Conservation (phyloP, 169 alveolate species). For the Plasmodium sp. region DNA sequence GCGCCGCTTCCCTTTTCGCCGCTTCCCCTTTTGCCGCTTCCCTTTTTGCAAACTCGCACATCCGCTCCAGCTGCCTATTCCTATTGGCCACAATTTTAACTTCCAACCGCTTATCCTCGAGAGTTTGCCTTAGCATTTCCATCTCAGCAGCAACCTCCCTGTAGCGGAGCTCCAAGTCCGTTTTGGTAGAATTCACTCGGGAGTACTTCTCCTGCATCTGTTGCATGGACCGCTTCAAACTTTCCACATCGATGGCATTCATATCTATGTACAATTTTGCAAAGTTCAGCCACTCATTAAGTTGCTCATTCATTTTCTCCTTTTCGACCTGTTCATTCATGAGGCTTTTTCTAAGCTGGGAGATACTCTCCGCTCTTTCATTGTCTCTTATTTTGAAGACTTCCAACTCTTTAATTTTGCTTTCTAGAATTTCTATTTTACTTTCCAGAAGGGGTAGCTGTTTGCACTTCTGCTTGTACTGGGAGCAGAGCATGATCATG, state of each 20-base stretch:
- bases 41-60: conserved; percentile 25
- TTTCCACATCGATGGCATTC: conserved; percentile 36
- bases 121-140: neutral
- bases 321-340: conserved; percentile 59
- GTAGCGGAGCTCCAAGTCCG: conserved; percentile 41
- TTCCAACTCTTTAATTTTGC: conserved; percentile 55
- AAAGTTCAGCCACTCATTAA: conserved; percentile 40
- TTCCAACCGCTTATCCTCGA: conserved; percentile 56
- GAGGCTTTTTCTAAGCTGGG: conserved; percentile 20
- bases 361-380: conserved; percentile 12
- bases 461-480: conserved; percentile 60
- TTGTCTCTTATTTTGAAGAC: conserved; percentile 17
- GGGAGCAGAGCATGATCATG: conserved; percentile 63
- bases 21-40: neutral
- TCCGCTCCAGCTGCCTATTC: conserved; percentile 17
- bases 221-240: conserved; percentile 21
- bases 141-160: conserved; percentile 9
- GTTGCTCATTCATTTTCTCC: conserved; percentile 26
- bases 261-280: conserved; percentile 54
- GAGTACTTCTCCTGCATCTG: conserved; percentile 39
- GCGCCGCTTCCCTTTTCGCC: too few relatives aligned
- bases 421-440: conserved; percentile 48
- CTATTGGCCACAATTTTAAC: conserved; percentile 26
- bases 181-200: conserved; percentile 25
- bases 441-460: conserved; percentile 29